Evolutionary conservation across 2,329 filamentous ascomycete genomes (phyloP), one percentile per base, ranked within the genome.

Genomic region (Botrytis porri): DNA sequence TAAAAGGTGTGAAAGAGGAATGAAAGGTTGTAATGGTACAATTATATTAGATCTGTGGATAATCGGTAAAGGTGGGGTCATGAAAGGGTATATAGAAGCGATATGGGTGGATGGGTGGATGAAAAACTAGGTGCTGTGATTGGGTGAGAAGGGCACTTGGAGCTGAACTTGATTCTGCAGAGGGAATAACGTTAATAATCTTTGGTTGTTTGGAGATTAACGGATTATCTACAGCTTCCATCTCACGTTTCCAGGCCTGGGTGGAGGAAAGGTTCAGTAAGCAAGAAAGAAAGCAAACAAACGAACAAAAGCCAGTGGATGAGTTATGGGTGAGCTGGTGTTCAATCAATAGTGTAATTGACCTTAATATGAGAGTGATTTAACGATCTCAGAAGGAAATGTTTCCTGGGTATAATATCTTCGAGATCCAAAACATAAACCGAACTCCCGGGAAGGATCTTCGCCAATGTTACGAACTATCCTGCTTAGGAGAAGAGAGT

Each of bases 401-500:
- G 20, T 39, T 51, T 29, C 45, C 64, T 54, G 64, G 64, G 64
- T 67, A 67, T 67, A 67, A 67, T 39, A 29, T 67, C 14, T 67
- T 51, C 16, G 64, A 67, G 45, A 29, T 48, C 45, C 64, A 54
- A 29, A 64, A 39, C 35, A 51, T 67, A 39, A 48, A 67, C 45
- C 45, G 37, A 67, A 67, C 64, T 67, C 64, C 64, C 18, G 25
- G 18, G 18, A 39, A 67, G 35, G 12, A 39, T 39, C 8, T 22
- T 75, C 72, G 4, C 35, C 35, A 32, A 64, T 35, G 29, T 67
- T 18, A 67, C 35, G 37, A n/a, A 9, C 45, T 67, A 29, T 39
- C 45, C 22, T 16, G 25, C 7, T 35, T 37, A 14, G 51, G 20
- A 7, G 45, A 35, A 14, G 64, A 39, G 37, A 45, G 18, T 43